These are phyloP conservation scores for Stephanodiscus minutulus DNA, from an alignment of 108 stramenopile genomes.

Conservation along the genomic window DNA sequence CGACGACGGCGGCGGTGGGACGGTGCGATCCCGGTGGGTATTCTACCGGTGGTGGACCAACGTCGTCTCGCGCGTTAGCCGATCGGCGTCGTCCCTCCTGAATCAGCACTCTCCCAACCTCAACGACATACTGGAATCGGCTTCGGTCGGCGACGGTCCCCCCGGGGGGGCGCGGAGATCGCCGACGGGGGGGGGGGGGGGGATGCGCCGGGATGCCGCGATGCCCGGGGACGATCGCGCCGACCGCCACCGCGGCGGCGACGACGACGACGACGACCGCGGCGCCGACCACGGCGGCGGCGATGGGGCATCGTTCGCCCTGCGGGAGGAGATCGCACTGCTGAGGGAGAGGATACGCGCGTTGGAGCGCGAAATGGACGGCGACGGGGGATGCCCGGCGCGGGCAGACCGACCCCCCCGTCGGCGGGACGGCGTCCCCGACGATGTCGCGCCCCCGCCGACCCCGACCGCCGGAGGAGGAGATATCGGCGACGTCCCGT, in stretches of 20 bases:
- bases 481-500: constrained; percentile 14
- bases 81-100: constrained; percentile 43
- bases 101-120: constrained; percentile 49
- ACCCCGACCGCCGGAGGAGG: background rate
- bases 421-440: background rate
- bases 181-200: background rate
- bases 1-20: constrained; percentile 5
- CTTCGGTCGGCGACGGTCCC: background rate
- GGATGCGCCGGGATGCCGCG: background rate
- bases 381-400: background rate
- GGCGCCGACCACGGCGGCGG: background rate
- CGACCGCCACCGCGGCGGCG: background rate
- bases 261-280: background rate
- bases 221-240: background rate
- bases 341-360: constrained; percentile 38
- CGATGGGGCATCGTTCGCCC: constrained; percentile 16
- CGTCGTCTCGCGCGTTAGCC: constrained; percentile 31
- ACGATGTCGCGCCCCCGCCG: too few relatives aligned
- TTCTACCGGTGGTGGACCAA: constrained; percentile 33
- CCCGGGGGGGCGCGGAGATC: too few relatives aligned
- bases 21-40: background rate
- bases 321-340: constrained; percentile 28
- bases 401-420: background rate
- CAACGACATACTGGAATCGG: constrained; percentile 42
- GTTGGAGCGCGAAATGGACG: constrained; percentile 23